These are phyloP conservation scores for Candida coleopterorum DNA, from an alignment of 805 yeast species.

Conservation along the genomic window DNA sequence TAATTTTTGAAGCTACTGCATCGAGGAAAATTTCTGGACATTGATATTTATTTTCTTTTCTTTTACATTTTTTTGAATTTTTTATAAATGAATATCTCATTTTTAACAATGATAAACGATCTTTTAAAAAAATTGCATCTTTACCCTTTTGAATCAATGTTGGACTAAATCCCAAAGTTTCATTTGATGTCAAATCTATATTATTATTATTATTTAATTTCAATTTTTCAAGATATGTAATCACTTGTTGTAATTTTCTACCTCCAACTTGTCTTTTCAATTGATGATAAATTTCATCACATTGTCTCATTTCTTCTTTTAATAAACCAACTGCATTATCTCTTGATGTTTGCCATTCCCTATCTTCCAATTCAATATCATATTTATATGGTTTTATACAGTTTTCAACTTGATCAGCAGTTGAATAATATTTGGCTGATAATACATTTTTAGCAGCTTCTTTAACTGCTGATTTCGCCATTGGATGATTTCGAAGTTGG, in stretches of 20 bases:
- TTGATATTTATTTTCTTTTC: constrained; percentile 74
- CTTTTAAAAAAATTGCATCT: constrained; percentile 74
- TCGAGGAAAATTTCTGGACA: constrained; percentile 95
- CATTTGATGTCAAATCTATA: constrained; percentile 46
- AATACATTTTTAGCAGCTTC: constrained; percentile 83
- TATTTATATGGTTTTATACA: constrained; percentile 97
- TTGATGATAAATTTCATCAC: constrained; percentile 55
- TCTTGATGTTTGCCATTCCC: constrained; percentile 84
- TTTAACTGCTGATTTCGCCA: constrained; percentile 72
- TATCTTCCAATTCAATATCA: constrained; percentile 92
- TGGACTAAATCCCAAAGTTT: constrained; percentile 80
- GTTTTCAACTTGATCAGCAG: constrained; percentile 98
- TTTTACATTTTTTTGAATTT: constrained; percentile 69
- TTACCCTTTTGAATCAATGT: constrained; percentile 72
- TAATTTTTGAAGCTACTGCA: constrained; percentile 85
- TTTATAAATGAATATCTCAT: constrained; percentile 70
- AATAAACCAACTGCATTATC: constrained; percentile 71
- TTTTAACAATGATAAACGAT: constrained; percentile 63
- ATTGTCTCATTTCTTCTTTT: constrained; percentile 82
- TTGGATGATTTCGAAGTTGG: constrained; percentile 77
- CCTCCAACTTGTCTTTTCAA: constrained; percentile 76
- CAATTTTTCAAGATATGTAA: constrained; percentile 60
- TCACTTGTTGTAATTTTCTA: constrained; percentile 76
- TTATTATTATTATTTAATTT: constrained; percentile 32
- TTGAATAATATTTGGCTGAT: constrained; percentile 73